Evolutionary conservation across 2,329 filamentous ascomycete species (phyloP), one percentile per base, ranked within the genome.

Genomic region (Coccinonectria pachysandricola): DNA sequence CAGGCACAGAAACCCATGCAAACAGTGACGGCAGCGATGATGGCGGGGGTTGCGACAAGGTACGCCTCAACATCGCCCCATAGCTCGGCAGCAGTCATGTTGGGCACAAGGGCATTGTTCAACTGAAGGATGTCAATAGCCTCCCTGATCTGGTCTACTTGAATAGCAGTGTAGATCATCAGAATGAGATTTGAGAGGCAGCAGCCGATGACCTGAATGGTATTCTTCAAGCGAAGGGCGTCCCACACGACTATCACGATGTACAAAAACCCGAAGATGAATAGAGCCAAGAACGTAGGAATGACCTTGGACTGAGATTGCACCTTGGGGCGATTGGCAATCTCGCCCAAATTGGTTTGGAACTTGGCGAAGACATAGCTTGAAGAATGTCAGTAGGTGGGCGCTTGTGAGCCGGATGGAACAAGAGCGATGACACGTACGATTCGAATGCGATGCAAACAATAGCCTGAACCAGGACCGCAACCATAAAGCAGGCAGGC

Each of bases 181-280:
- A 98, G 74, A 20, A 85, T 88, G 16, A 91, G 57, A 56, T 98
- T 96, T 60, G 91, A 91, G 31, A 92, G 62, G 59, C 88, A 94
- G 15, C 98, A 69, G 22, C 91, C 91, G 43, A 98, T 96, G 52
- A 96, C 71, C 56, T 98, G 91, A 65, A 98, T 98, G 8, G 91
- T 98, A 60, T 98, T 98, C 58, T 95, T 95, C 50, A 88, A 67
- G 37, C 86, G 78, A 32, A 98, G 66, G 10, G 88, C 91, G 62
- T 98, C 91, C 70, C 86, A 96, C 8, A 91, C 82, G 27, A 98
- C 66, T 15, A 92, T 62, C 16, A 96, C 62, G 50, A 94, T 78
- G 60, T 96, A 98, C 31, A 98, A 57, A 60, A 93, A 96, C 35
- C 85, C 91, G 54, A 98, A 95, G 54, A 95, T 94, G 64, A 96